phyloP scores from a whole-genome alignment of 2,329 filamentous ascomycete species.

The Alternaria panax region DNA sequence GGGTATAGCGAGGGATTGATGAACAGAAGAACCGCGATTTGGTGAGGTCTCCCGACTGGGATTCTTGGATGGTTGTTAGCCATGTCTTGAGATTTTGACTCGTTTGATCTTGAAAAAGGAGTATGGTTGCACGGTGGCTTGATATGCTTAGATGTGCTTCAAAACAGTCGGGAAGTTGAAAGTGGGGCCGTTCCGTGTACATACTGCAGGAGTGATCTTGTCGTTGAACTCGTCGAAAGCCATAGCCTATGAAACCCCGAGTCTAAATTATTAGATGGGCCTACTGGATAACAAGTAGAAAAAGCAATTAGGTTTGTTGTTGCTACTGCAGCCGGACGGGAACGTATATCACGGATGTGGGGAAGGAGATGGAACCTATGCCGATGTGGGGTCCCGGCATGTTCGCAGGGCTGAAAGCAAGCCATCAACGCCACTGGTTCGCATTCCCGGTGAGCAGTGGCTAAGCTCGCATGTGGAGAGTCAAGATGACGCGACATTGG shows the following conservation, averaged over 20 bases:
- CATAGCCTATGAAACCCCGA: slow-evolving; percentile 24
- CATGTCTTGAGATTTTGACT: background rate
- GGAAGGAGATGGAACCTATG: slow-evolving; percentile 16
- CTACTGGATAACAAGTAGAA: background rate
- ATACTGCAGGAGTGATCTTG: slow-evolving; percentile 43
- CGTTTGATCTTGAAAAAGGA: background rate
- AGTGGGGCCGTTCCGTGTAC: slow-evolving; percentile 26
- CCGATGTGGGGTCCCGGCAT: slow-evolving; percentile 40
- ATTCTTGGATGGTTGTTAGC: slow-evolving; percentile 25
- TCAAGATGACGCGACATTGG: background rate
- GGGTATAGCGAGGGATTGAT: slow-evolving; percentile 50
- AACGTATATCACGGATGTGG: slow-evolving; percentile 30
- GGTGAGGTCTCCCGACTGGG: slow-evolving; percentile 47
- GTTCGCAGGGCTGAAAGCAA: slow-evolving; percentile 3
- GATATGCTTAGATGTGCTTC: background rate
- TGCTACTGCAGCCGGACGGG: slow-evolving; percentile 1
- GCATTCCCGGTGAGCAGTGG: background rate
- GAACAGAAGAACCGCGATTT: slow-evolving; percentile 52
- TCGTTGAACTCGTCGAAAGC: slow-evolving; percentile 42
- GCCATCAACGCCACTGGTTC: background rate
- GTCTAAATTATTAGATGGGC: background rate
- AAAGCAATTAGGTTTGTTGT: background rate
- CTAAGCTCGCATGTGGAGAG: background rate
- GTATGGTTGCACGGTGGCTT: background rate
- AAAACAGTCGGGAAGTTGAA: background rate